Percentiles rank a stretch among this genome's conserved stretches.
These are phyloP conservation scores for Chernovozyma aurita DNA, from an alignment of 1,139 yeast species.

Conservation along the genomic window DNA sequence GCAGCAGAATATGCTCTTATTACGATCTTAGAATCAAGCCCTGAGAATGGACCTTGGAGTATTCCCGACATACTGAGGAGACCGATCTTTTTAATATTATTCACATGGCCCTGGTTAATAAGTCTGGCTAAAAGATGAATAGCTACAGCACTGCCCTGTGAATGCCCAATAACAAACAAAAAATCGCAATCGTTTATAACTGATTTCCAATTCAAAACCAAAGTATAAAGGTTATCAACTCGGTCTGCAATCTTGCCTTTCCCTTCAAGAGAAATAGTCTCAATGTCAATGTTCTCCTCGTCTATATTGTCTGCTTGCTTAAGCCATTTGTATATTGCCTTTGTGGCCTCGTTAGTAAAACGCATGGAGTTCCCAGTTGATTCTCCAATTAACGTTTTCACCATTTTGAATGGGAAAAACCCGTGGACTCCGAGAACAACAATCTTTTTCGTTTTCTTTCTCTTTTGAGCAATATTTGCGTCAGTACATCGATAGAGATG, in stretches of 20 bases:
- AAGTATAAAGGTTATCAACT: constrained; percentile 26
- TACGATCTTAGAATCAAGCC: constrained; percentile 42
- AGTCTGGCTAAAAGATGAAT: constrained; percentile 37
- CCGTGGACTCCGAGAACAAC: constrained; percentile 49
- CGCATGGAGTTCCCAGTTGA: constrained; percentile 40
- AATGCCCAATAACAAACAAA: constrained; percentile 40
- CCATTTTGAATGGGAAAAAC: constrained; percentile 50
- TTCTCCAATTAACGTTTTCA: constrained; percentile 42
- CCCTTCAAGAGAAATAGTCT: constrained; percentile 50
- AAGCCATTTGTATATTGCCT: constrained; percentile 39
- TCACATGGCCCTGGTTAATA: constrained; percentile 14
- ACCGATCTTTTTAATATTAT: constrained; percentile 28
- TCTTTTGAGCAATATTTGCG: constrained; percentile 13
- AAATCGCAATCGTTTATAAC: constrained; percentile 36
- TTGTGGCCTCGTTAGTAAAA: constrained; percentile 31
- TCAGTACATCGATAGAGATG: constrained; percentile 28
- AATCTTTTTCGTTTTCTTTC: constrained; percentile 24
- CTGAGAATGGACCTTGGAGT: constrained; percentile 40
- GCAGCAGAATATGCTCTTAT: constrained; percentile 40
- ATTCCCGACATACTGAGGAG: constrained; percentile 45
- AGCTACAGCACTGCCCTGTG: constrained; percentile 44
- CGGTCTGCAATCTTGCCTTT: constrained; percentile 44
- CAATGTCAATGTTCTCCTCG: constrained; percentile 28
- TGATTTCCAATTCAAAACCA: constrained; percentile 43
- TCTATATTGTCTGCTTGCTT: constrained; percentile 18